A percentile compares a stretch with the other conserved stretches of the same genome.
These are phyloP conservation scores for Candida berthetii DNA, from an alignment of 805 yeast genomes.

Conservation along the genomic window DNA sequence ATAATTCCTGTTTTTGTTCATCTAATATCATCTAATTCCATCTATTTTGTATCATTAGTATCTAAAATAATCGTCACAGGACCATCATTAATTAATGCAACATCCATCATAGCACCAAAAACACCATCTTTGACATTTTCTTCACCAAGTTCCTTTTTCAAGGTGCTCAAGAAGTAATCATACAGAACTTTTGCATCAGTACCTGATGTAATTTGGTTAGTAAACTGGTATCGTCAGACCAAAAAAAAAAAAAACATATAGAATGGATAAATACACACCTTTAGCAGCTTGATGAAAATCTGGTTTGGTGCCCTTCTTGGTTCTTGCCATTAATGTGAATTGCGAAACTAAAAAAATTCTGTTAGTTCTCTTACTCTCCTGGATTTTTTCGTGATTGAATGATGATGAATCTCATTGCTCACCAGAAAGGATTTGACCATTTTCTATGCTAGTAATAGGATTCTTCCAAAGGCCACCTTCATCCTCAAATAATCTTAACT, in stretches of 20 bases:
- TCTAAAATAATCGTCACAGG: slow-evolving; percentile 87
- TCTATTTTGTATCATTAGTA: slow-evolving; percentile 29
- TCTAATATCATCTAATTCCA: not conserved
- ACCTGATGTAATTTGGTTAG: slow-evolving; percentile 42
- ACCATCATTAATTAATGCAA: slow-evolving; percentile 81
- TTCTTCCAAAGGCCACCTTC: slow-evolving; percentile 74
- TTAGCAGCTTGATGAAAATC: slow-evolving; percentile 91
- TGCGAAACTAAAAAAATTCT: slow-evolving; percentile 55
- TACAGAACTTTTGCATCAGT: slow-evolving; percentile 35
- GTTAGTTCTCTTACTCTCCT: not conserved
- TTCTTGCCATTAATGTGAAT: slow-evolving; percentile 80
- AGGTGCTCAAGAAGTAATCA: slow-evolving; percentile 40
- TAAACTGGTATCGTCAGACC: slow-evolving; percentile 7
- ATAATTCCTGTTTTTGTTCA: not conserved
- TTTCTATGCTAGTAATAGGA: slow-evolving; percentile 47
- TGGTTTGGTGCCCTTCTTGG: slow-evolving; percentile 90
- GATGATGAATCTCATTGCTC: slow-evolving; percentile 8
- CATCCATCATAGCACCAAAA: slow-evolving; percentile 98
- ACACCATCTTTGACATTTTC: slow-evolving; percentile 77
- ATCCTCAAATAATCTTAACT: slow-evolving; percentile 69
- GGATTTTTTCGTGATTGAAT: no score
- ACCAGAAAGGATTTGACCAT: slow-evolving; percentile 69
- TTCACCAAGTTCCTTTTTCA: slow-evolving; percentile 48
- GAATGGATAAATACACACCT: slow-evolving; percentile 52
- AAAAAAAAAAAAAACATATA: not conserved